Conservation (phyloP, 2,329 filamentous ascomycete genomes). For the Acrocalymma vagum region DNA sequence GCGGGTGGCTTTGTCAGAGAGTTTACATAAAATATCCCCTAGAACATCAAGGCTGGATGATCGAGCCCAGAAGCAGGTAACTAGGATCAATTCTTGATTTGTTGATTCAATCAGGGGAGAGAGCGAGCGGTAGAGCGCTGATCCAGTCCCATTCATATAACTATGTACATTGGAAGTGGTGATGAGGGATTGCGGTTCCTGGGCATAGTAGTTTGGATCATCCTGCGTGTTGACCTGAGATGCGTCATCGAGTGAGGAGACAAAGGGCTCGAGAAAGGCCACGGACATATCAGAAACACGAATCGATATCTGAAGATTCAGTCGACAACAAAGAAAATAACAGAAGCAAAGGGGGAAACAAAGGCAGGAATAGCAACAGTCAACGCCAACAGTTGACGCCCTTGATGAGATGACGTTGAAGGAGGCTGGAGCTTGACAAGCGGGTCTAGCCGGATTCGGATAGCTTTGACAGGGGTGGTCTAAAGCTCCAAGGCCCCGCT, state of each 20-base stretch:
- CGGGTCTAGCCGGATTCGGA: conserved; percentile 17
- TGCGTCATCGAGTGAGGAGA: conserved; percentile 34
- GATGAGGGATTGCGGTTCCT: conserved; percentile 41
- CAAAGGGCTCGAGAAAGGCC: conserved; percentile 37
- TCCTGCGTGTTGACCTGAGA: conserved; percentile 30
- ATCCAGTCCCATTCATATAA: conserved; percentile 56
- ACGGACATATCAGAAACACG: background rate
- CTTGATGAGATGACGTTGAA: conserved; percentile 34
- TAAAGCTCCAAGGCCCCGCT: conserved; percentile 25
- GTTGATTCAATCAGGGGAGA: conserved; percentile 69
- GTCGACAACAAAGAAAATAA: too few relatives aligned
- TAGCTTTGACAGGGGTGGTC: conserved; percentile 18
- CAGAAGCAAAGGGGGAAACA: background rate
- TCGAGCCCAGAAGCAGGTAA: conserved; percentile 83
- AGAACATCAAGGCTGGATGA: conserved; percentile 70
- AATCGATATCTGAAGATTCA: background rate
- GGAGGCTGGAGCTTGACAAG: conserved; percentile 12
- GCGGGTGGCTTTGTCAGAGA: conserved; percentile 61
- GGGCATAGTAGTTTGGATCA: conserved; percentile 52
- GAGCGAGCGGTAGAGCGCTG: conserved; percentile 55
- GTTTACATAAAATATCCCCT: conserved; percentile 62
- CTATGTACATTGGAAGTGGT: conserved; percentile 44
- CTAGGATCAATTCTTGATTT: conserved; percentile 72
- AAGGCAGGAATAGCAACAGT: too few relatives aligned
- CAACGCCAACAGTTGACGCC: too few relatives aligned